phyloP scores from a whole-genome alignment of 768 basidiomycete genomes.

The Boletus barrowsii region DNA sequence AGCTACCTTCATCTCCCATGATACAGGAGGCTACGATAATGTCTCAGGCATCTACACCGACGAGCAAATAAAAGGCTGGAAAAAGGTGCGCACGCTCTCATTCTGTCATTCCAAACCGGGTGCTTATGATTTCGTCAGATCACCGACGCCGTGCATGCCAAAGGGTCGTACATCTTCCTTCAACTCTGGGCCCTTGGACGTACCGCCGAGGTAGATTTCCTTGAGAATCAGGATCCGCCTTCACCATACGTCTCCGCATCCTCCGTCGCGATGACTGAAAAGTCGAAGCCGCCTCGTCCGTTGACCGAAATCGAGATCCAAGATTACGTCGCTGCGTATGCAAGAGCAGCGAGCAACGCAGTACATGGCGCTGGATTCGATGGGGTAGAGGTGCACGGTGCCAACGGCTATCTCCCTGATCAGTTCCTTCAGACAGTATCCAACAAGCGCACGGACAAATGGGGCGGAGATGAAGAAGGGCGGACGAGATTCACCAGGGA shows the following conservation, averaged over 20 bases:
- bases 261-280: slow-evolving; percentile 10
- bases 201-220: not conserved
- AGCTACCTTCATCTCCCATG: too few relatives aligned
- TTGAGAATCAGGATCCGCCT: slow-evolving; percentile 19
- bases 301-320: not conserved
- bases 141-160: slow-evolving; percentile 7
- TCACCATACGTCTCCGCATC: slow-evolving; percentile 36
- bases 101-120: not conserved
- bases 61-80: not conserved
- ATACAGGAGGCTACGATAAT: too few relatives aligned
- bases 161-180: too few relatives aligned
- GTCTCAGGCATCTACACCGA: too few relatives aligned
- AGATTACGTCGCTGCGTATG: not conserved
- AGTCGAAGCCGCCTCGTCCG: too few relatives aligned
- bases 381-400: not conserved
- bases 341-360: too few relatives aligned
- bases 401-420: not conserved
- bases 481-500: not conserved
- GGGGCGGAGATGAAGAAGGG: not conserved
- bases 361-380: too few relatives aligned
- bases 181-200: too few relatives aligned
- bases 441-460: not conserved
- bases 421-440: not conserved
- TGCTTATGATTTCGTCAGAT: not conserved
- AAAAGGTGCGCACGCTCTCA: not conserved